Percentiles rank a stretch among this genome's conserved stretches.
Conservation (phyloP, 371 early-diverging fungal species). For the Conidiobolus incongruus region DNA sequence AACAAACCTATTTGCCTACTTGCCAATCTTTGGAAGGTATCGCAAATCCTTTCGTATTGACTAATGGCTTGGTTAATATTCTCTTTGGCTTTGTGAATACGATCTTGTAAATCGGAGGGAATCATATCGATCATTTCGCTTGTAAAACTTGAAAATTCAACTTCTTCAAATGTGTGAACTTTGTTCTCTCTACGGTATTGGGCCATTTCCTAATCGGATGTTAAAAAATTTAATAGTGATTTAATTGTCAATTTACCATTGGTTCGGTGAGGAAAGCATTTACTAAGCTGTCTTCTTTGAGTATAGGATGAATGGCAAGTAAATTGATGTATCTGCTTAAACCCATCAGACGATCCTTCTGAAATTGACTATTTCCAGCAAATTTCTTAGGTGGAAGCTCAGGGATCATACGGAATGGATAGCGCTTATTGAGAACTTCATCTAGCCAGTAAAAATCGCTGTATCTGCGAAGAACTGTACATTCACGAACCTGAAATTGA, state of each 20-base stretch:
- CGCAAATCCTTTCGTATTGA: constrained; percentile 1
- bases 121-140: background rate
- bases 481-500: constrained; percentile 22
- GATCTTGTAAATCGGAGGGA: background rate
- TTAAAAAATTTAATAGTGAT: background rate
- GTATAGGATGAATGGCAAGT: constrained; percentile 45
- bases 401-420: constrained; percentile 48
- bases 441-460: constrained; percentile 73
- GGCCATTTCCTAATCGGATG: background rate
- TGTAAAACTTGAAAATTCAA: constrained; percentile 1
- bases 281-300: constrained; percentile 36
- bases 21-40: background rate
- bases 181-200: background rate
- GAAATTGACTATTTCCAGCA: constrained; percentile 16
- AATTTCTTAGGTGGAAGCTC: constrained; percentile 42
- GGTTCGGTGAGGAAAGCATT: constrained; percentile 39
- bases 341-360: constrained; percentile 32
- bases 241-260: constrained; percentile 15
- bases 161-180: constrained; percentile 3
- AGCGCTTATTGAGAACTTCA: constrained; percentile 39
- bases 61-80: background rate
- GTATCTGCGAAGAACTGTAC: constrained; percentile 49
- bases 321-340: constrained; percentile 52
- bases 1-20: background rate
- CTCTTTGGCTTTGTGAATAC: background rate